phyloP scores from a whole-genome alignment of 1,284 basidiomycete genomes.

The Cryptococcus sp. region DNA sequence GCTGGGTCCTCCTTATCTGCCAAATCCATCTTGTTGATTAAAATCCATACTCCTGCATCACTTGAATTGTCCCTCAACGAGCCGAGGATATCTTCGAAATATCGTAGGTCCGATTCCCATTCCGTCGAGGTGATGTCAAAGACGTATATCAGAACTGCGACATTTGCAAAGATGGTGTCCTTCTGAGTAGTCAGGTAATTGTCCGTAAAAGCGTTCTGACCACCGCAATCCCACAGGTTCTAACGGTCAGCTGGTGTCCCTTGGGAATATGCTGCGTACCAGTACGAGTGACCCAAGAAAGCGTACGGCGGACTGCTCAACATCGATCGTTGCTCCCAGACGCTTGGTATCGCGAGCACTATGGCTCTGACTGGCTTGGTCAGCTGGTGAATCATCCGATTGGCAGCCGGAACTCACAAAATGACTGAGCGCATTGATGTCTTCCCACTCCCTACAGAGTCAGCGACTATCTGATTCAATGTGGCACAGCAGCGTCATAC shows the following conservation, averaged over 20 bases:
- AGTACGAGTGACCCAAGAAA: slow-evolving; percentile 66
- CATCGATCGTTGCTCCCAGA: slow-evolving; percentile 93
- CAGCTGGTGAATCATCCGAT: slow-evolving; percentile 3
- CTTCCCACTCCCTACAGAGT: slow-evolving; percentile 53
- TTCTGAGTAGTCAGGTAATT: slow-evolving; percentile 87
- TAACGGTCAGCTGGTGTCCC: slow-evolving; percentile 8
- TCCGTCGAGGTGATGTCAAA: slow-evolving; percentile 80
- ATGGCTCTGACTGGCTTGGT: slow-evolving; percentile 71
- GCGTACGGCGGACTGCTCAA: slow-evolving; percentile 94
- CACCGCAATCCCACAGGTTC: slow-evolving; percentile 98
- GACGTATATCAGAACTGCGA: slow-evolving; percentile 96
- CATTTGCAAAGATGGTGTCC: slow-evolving; percentile 88
- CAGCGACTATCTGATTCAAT: slow-evolving; percentile 27
- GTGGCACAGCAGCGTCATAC: slow-evolving; percentile 25
- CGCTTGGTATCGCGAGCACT: slow-evolving; percentile 85
- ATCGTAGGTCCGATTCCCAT: slow-evolving; percentile 66
- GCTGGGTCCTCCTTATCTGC: slow-evolving; percentile 57
- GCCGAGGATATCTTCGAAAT: slow-evolving; percentile 79
- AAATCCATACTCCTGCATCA: slow-evolving; percentile 79
- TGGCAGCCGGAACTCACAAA: slow-evolving; percentile 62
- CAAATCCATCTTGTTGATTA: slow-evolving; percentile 94
- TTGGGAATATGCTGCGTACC: slow-evolving; percentile 17
- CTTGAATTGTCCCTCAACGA: slow-evolving; percentile 60
- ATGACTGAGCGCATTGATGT: slow-evolving; percentile 99
- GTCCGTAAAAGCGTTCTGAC: slow-evolving; percentile 97